Evolutionary conservation across 257 asterid species (phyloP).

Genomic region (Solanum chaucha): DNA sequence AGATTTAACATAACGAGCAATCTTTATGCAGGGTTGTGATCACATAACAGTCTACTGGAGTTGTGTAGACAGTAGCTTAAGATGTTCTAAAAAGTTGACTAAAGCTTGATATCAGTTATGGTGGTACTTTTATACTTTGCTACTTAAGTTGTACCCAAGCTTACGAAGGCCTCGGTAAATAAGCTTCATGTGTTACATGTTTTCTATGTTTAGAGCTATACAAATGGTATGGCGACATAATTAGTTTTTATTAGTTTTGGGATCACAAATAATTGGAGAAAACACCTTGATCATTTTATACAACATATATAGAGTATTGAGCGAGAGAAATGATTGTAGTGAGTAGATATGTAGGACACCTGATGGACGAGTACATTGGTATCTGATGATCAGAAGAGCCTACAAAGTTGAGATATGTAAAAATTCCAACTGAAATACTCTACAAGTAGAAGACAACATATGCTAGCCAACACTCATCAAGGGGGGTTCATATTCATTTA

Average conservation of each 20-base stretch:
- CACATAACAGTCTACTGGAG: not conserved
- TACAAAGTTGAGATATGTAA: not conserved
- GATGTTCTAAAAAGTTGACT: too few species aligned
- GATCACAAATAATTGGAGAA: not conserved
- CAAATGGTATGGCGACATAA: not conserved
- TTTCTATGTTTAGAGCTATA: not conserved
- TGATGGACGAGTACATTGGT: not conserved
- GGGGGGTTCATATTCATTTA: too few species aligned
- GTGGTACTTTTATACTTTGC: not conserved
- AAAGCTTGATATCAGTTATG: too few species aligned
- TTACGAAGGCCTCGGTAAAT: too few species aligned
- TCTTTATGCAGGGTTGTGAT: not conserved
- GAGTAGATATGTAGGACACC: not conserved
- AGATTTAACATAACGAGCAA: not conserved
- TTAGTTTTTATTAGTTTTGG: not conserved
- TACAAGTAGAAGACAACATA: not conserved
- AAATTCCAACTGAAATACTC: not conserved
- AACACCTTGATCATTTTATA: not conserved
- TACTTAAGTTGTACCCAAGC: not conserved
- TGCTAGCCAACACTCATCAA: not conserved
- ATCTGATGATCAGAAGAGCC: not conserved
- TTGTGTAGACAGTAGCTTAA: too few species aligned
- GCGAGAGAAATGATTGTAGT: not conserved
- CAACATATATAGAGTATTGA: not conserved
- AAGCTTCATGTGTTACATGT: too few species aligned